A percentile compares a stretch with the other conserved stretches of the same genome.
Conservation (phyloP, 2,329 filamentous ascomycete genomes). For the Aspergillus ustus region DNA sequence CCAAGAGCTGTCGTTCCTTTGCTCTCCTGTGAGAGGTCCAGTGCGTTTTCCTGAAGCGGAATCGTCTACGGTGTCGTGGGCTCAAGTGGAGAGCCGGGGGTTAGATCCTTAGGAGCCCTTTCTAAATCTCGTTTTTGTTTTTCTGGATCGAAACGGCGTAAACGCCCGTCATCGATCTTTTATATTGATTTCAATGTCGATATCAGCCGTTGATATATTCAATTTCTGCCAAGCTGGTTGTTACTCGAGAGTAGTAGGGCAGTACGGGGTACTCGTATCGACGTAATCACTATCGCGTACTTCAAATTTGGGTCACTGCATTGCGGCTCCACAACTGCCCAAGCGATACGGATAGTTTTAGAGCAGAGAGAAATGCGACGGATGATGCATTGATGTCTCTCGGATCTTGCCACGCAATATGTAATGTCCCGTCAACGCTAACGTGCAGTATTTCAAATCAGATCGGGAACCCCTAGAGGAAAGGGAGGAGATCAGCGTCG, state of each 20-base stretch:
- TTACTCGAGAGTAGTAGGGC: neutral
- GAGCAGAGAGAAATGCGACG: neutral
- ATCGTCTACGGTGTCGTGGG: neutral
- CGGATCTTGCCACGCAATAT: neutral
- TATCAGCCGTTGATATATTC: neutral
- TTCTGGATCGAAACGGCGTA: slow-evolving; percentile 2
- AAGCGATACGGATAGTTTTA: neutral
- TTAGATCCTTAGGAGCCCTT: neutral
- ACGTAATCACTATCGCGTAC: neutral
- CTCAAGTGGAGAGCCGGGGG: neutral
- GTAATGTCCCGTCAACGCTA: neutral
- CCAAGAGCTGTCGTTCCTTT: neutral
- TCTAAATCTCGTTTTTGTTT: neutral
- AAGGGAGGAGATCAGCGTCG: slow-evolving; percentile 6
- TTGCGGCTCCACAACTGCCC: neutral
- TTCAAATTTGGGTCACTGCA: slow-evolving; percentile 3
- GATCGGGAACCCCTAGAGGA: neutral
- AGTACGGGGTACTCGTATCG: neutral
- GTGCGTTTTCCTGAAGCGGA: slow-evolving; percentile 14
- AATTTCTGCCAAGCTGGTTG: neutral
- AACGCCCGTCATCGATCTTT: slow-evolving; percentile 6
- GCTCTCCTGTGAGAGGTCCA: neutral
- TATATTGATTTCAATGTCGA: neutral
- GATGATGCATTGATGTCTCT: neutral
- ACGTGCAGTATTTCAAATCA: slow-evolving; percentile 13